Base-by-base conservation (phyloP, 2,329 filamentous ascomycete species). In the Fusarium sacchari region DNA sequence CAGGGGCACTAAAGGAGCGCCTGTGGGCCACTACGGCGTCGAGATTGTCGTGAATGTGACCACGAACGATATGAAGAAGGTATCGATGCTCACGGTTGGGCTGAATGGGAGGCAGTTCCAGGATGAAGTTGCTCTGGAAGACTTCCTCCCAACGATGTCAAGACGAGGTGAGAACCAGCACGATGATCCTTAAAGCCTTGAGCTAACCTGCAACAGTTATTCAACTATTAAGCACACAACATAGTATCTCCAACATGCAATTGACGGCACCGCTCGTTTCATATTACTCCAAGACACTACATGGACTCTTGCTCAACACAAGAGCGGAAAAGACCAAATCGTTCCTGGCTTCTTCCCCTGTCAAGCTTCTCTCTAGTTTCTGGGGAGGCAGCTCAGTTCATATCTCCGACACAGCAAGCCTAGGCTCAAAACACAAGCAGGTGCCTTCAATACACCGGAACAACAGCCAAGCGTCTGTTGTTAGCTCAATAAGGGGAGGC, bases 341-440 rank as follows among this genome's bases (percentile, higher is more conserved):
- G 2, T 93, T 94, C 79, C 88, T 96, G 15, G 91, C 91, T 9
- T 89, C 92, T n/a, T 98, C 95, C 2, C 95, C 96, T 0, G 94
- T 97, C 53, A 98, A 98, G 81, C 87, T 97, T 78, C 86, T 98
- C 22, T 97, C 95, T 0, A 97, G 89, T 78, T 89, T 98, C 60
- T 90, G 97, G 76, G 89, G 90, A 39, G 89, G 90, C 30, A 88
- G 87, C 63, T 87, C 86, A 39, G 85, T 84, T 58, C 86, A 85
- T 69, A 83, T 73, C 5, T 62, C 75, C 15, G 80, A 81, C 8
- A 66, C 77, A 10, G 71, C 72, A 15, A 69, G 77, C 11, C 52
- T 78, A 14, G 71, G 75, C 20, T 75, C 83, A 15, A 87, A 85
- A 66, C 84, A 83, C 56, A 83, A 83, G 43, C 82, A 83, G 24